A percentile compares a stretch with the other conserved stretches of the same genome.
Evolutionary conservation across 2,329 filamentous ascomycete species (phyloP).

Genomic region (Aspergillus vadensis): DNA sequence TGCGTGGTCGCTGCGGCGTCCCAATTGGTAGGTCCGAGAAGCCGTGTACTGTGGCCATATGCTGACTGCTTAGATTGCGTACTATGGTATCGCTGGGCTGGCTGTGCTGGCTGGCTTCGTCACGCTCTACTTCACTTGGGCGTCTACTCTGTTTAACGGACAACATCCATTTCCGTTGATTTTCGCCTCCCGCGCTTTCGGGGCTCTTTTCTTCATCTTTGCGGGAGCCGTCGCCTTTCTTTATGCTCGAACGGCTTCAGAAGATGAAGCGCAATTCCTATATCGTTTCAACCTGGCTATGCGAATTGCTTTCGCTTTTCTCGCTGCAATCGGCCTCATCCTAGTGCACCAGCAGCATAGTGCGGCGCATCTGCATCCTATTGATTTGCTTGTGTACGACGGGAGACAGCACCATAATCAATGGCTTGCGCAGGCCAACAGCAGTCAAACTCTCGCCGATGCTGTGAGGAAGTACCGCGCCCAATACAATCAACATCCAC

Average conservation of each 20-base stretch:
- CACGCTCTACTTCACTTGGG: constrained; percentile 35
- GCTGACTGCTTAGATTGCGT: constrained; percentile 40
- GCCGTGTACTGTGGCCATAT: not conserved
- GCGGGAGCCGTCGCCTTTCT: constrained; percentile 33
- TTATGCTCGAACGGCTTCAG: constrained; percentile 27
- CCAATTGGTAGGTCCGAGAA: constrained; percentile 40
- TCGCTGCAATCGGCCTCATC: constrained; percentile 47
- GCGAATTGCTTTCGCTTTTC: constrained; percentile 41
- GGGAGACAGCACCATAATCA: constrained; percentile 51
- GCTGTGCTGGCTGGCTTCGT: constrained; percentile 41
- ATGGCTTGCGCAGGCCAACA: constrained; percentile 52
- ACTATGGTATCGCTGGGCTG: constrained; percentile 43
- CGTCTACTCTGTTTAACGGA: constrained; percentile 36
- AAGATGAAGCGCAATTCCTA: constrained; percentile 33
- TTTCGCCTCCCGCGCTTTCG: constrained; percentile 28
- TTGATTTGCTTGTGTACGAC: constrained; percentile 56
- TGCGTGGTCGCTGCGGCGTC: constrained; percentile 39
- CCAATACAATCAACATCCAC: constrained; percentile 57
- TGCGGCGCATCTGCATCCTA: constrained; percentile 53
- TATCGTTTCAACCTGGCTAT: constrained; percentile 33
- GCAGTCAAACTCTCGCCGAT: constrained; percentile 51
- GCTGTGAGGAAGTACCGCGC: constrained; percentile 55
- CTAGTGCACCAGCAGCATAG: constrained; percentile 46
- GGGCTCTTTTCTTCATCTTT: constrained; percentile 36
- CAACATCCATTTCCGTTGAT: constrained; percentile 37